phyloP scores from a whole-genome alignment of 2,329 filamentous ascomycete species.

The Grosmannia serpens region DNA sequence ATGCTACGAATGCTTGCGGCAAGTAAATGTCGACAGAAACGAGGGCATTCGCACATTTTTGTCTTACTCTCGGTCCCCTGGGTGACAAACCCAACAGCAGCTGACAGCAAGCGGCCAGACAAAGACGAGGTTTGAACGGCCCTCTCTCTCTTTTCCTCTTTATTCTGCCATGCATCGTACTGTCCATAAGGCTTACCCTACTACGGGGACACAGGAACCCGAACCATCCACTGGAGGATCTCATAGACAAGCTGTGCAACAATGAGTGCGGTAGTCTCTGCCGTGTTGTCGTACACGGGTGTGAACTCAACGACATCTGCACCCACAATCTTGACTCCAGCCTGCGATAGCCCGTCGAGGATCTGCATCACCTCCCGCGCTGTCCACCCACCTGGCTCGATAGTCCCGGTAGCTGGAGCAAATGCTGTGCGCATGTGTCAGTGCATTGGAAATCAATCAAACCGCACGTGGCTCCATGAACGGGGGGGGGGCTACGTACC shows the following conservation, averaged over 20 bases:
- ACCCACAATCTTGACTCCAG: slow-evolving; percentile 60
- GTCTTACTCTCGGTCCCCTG: too few species aligned
- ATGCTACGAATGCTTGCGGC: too few species aligned
- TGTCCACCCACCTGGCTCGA: slow-evolving; percentile 72
- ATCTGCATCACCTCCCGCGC: slow-evolving; percentile 66
- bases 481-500: neutral
- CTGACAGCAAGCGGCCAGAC: too few species aligned
- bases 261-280: slow-evolving; percentile 47
- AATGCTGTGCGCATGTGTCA: neutral
- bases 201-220: neutral
- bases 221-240: neutral
- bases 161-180: too few species aligned
- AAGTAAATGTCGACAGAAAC: too few species aligned
- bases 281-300: slow-evolving; percentile 64
- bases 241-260: neutral
- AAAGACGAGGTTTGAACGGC: too few species aligned
- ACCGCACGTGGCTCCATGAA: too few species aligned
- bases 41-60: too few species aligned
- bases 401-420: slow-evolving; percentile 54
- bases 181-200: too few species aligned
- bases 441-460: neutral
- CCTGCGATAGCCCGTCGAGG: slow-evolving; percentile 48
- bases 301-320: slow-evolving; percentile 73
- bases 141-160: too few species aligned
- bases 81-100: too few species aligned